Base-by-base conservation (phyloP, 2,329 filamentous ascomycete species). In the Cercospora canescens region DNA sequence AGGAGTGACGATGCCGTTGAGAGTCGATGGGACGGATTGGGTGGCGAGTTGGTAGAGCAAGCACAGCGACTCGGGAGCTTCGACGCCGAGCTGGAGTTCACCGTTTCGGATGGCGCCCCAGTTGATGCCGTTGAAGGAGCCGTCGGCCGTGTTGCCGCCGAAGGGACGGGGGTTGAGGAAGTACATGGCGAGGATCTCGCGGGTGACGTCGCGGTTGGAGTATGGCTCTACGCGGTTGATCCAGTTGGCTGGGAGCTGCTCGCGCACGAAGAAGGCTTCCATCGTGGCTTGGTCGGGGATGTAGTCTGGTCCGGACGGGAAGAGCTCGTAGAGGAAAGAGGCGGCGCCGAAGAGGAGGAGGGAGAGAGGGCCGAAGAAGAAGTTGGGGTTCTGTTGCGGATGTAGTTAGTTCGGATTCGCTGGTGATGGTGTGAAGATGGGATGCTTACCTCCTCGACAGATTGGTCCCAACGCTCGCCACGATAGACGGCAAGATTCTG, bases 11-110 rank as follows among this genome's bases (percentile, higher is more conserved):
- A 81, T 52, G n/a, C 76, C 72, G 63, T 80, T 80, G 28, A 79
- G 65, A 21, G 66, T 76, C 2, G 71, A 74, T 3, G 81, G 82
- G 0, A 83, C 70, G 4, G 64, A 66, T 37, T 76, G 72, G 1
- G 78, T 79, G 1, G 71, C 76, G 7, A 83, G 69, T 72, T 82
- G 81, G 70, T 83, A 83, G n/a, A 83, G 64, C 68, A 83, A 68
- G 66, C 81, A 84, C 8, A 74, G 34, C 1, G 78, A 67, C 32
- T 77, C 75, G 3, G 63, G 64, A 1, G 74, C 63, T 7, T 69
- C 74, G 9, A 76, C 70, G 34, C 62, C 66, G 28, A 71, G 67
- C 5, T 70, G 66, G 12, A 82, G 67, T 52, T 75, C 78, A 12
- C 81, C 80, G 58, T 82, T 73, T 66, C 73, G 45, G 64, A 83